Evolutionary conservation across 2,329 filamentous ascomycete genomes (phyloP), one percentile per base, ranked within the genome.

Genomic region (Penicillium hordei): DNA sequence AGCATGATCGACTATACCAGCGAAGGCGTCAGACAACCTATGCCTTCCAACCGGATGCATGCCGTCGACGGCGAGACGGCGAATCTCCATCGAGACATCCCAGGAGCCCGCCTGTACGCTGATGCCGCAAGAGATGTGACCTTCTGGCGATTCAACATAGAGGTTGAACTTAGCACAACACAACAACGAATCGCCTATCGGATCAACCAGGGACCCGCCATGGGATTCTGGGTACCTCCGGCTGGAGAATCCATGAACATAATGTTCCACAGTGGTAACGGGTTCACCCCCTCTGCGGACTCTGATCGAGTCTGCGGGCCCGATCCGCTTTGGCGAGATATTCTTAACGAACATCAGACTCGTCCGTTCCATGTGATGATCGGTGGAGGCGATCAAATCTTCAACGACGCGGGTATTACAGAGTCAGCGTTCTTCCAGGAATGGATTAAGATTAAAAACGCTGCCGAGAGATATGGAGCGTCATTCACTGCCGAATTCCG

Each of bases 231-330:
- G 93, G 91, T 99, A 0, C 94, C 95, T 5, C 89, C 89, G 33
- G 84, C 82, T 49, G 89, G 86, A 17, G 83, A 96, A 72, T 85
- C 89, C 2, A 99, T 99, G 94, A 97, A 97, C 77, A 90, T 97
- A 72, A 96, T 97, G 92, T 99, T 97, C 78, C 86, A 97, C 78
- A 96, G 90, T 72, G 96, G 94, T 79, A 99, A 99, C 72, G 94
- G 95, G 2, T 99, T 99, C 79, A 93, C 91, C 66, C 74, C 89
- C 51, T 89, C 85, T 56, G 89, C 90, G 25, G 87, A 96, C 61
- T 79, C 91, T 0, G 83, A 95, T 70, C 82, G 87, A 45, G 89
- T 97, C 72, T 94, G 89, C 69, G 94, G 94, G 0, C 94, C 95
- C 0, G 94, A 99, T 75, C 94, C 94, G 1, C 83, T 99, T 76